Evolutionary conservation across 2,329 filamentous ascomycete species (phyloP).

Genomic region (Fusarium ramigenum): DNA sequence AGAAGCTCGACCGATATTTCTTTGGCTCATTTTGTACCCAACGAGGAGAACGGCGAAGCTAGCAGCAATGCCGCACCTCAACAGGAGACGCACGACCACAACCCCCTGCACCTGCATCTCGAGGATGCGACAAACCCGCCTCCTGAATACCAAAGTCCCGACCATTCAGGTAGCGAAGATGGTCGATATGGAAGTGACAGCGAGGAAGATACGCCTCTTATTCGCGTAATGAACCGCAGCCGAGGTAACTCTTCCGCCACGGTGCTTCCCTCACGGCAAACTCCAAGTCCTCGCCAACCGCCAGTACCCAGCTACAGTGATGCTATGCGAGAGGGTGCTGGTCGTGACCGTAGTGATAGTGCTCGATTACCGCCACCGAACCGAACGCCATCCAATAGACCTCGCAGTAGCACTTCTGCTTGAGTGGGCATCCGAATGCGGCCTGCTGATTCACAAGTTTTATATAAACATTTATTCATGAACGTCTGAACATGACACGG

Average conservation of each 20-base stretch:
- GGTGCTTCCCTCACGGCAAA: conserved; percentile 37
- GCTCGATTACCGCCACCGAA: conserved; percentile 34
- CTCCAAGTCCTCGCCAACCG: conserved; percentile 52
- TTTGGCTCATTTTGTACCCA: conserved; percentile 81
- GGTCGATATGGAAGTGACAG: conserved; percentile 68
- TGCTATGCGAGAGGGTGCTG: conserved; percentile 66
- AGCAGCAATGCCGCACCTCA: conserved; percentile 42
- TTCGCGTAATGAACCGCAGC: conserved; percentile 60
- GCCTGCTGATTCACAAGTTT: neutral
- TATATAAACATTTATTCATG: neutral
- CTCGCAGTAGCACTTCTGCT: conserved; percentile 34
- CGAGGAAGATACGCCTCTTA: conserved; percentile 65
- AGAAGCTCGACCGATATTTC: conserved; percentile 96
- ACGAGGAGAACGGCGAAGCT: conserved; percentile 75
- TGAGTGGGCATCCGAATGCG: neutral
- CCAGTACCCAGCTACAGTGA: conserved; percentile 87
- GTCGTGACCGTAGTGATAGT: conserved; percentile 40
- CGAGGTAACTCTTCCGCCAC: conserved; percentile 61
- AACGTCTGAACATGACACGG: conserved; percentile 5
- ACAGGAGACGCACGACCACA: conserved; percentile 47
- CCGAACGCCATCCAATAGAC: conserved; percentile 19
- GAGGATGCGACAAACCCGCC: conserved; percentile 70
- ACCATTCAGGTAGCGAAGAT: conserved; percentile 67
- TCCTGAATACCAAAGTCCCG: conserved; percentile 76
- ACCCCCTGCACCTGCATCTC: conserved; percentile 53